Percentiles rank a stretch among this genome's conserved stretches.
Conservation (phyloP, 163 green algal species). For the Coccomyxa subellipsoidea region DNA sequence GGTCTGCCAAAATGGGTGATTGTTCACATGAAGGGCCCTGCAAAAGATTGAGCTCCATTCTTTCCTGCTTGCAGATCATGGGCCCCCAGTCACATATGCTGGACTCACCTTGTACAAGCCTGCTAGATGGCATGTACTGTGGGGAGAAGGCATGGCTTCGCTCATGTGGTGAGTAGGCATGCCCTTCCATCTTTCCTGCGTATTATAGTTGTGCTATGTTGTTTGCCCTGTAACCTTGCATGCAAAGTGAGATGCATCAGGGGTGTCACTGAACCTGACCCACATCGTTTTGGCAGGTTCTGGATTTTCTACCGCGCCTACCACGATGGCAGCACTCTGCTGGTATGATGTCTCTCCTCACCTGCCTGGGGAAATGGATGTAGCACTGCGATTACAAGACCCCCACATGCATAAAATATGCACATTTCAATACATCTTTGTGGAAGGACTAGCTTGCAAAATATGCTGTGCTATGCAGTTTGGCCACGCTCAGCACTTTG, state of each 20-base stretch:
- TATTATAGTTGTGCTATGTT: no score
- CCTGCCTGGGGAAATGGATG: neutral
- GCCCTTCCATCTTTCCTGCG: no score
- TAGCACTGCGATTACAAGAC: neutral
- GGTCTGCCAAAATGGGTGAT: no score
- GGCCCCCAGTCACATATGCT: slow-evolving; percentile 45
- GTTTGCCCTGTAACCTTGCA: no score
- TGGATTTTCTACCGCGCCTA: slow-evolving; percentile 63
- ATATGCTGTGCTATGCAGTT: slow-evolving; percentile 33
- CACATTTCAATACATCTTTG: neutral
- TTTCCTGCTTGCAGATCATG: slow-evolving; percentile 17
- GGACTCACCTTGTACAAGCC: slow-evolving; percentile 57
- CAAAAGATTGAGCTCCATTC: no score
- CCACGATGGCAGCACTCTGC: slow-evolving; percentile 52
- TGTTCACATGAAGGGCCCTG: no score
- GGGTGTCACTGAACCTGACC: no score
- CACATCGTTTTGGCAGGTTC: slow-evolving; percentile 37
- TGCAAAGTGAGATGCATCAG: no score
- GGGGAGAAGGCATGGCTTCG: slow-evolving; percentile 42
- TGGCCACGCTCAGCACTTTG: slow-evolving; percentile 48
- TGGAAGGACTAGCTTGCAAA: neutral
- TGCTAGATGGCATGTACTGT: slow-evolving; percentile 37
- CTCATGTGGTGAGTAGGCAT: slow-evolving; percentile 52
- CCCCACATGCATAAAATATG: neutral
- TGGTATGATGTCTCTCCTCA: slow-evolving; percentile 22